Base-by-base conservation (phyloP, 192 early-diverging fungal species). In the Kickxella alabastrina region DNA sequence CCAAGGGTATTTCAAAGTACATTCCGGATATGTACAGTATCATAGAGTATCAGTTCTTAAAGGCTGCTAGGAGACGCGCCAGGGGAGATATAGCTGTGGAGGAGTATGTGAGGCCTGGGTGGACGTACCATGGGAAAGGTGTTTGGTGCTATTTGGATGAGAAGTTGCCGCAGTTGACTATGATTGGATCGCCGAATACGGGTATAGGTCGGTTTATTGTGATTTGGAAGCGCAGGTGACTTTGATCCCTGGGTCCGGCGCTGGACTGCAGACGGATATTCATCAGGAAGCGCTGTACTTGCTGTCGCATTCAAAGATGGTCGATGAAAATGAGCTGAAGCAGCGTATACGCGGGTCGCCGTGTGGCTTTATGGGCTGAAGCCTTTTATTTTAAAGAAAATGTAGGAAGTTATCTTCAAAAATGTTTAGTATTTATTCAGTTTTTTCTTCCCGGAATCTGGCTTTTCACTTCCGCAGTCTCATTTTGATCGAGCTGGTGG, bases 81-180 rank as follows among this genome's bases (percentile, higher is more conserved):
- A 59, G 54, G 0, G 67, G 82, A 6, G 61, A 67, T 32, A 84
- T 92, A 44, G 65, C 76, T 4, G 82, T 96, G 15, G 70, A 79
- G 28, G 94, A 97, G 72, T 97, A 91, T 62, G 59, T 64, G 10
- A 62, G 89, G 25, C 59, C 68, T 5, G 86, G 84, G 21, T 99
- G 96, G 94, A 99, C 96, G 1, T 99, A 84, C 62, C 96, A 99
- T 60, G 91, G 87, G 3, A 99, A 99, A 84, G 89, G 91, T 13
- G 51, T 95, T 3, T 95, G 91, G 92, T 76, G 84, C 38, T 80
- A 80, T 46, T 59, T 82, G 21, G 68, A 77, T 28, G 51, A 75
- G 10, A 72, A 85, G 31, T 49, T 76, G 23, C 89, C 91, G 26
- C 59, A 77, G 21, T 36, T 92, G 62, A 92, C 93, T 1, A 84